Evolutionary conservation across 2,329 filamentous ascomycete species (phyloP).

Genomic region (Eutypa lata): DNA sequence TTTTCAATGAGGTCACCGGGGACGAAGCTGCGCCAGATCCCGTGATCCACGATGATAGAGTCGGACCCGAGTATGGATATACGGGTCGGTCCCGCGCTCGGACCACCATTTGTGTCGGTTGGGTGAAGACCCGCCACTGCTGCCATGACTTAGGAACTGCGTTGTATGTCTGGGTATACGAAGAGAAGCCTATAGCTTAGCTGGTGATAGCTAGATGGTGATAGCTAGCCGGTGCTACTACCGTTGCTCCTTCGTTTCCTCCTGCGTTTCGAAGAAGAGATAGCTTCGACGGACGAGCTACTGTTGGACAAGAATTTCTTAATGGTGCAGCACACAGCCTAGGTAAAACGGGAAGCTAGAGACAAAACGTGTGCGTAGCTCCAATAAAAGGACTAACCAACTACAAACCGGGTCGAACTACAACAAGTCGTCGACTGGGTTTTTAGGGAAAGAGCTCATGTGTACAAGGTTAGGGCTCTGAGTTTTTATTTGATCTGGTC

Average conservation of each 20-base stretch:
- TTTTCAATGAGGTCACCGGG: constrained; percentile 75
- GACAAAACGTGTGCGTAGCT: no score
- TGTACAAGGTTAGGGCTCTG: neutral
- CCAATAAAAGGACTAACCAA: no score
- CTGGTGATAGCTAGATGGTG: no score
- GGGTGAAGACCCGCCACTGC: neutral
- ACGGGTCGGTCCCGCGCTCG: constrained; percentile 42
- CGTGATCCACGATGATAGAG: constrained; percentile 87
- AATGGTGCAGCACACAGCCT: no score
- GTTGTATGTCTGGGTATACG: neutral
- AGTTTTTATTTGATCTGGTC: no score
- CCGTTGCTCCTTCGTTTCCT: neutral
- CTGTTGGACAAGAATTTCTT: no score
- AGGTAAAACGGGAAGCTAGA: neutral
- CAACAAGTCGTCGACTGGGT: no score
- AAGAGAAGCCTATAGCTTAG: no score
- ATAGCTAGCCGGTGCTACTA: no score
- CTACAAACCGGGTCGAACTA: no score
- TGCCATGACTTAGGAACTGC: neutral
- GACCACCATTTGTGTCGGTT: neutral
- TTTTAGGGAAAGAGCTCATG: neutral
- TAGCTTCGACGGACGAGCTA: no score
- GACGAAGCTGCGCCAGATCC: constrained; percentile 81
- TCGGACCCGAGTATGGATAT: constrained; percentile 86
- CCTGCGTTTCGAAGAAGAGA: no score